A percentile compares a stretch with the other conserved stretches of the same genome.
These are phyloP conservation scores for Saccharomycopsis synnaedendra DNA, from an alignment of 805 yeast genomes.

Conservation along the genomic window DNA sequence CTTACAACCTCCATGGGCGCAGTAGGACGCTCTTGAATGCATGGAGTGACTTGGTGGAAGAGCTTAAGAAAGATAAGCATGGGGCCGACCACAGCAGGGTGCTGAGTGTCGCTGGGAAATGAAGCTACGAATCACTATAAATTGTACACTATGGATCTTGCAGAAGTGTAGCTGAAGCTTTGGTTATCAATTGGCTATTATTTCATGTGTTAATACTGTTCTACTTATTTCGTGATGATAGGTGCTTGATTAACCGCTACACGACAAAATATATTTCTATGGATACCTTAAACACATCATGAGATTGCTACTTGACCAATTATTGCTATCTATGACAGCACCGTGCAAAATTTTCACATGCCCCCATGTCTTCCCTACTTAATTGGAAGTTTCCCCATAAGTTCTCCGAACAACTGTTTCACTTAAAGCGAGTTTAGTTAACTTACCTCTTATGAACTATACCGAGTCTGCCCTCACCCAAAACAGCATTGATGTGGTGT, in stretches of 20 bases:
- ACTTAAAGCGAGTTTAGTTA: too few relatives aligned
- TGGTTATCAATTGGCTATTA: not conserved
- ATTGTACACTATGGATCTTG: not conserved
- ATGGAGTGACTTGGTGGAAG: slow-evolving; percentile 11
- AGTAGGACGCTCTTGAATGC: slow-evolving; percentile 2
- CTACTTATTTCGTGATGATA: not conserved
- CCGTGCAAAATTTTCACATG: too few relatives aligned
- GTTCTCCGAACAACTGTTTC: too few relatives aligned
- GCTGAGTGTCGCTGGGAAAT: not conserved
- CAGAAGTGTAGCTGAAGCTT: not conserved
- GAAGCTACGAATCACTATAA: not conserved
- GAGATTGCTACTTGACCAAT: too few relatives aligned
- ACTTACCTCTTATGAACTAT: too few relatives aligned
- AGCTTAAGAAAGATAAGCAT: slow-evolving; percentile 11
- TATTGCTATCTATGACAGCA: too few relatives aligned
- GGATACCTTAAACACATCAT: too few relatives aligned
- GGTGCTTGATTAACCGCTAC: too few relatives aligned
- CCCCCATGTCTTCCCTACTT: too few relatives aligned
- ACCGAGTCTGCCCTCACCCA: too few relatives aligned
- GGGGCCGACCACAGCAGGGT: not conserved
- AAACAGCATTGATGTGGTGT: slow-evolving; percentile 21
- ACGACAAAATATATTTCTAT: too few relatives aligned
- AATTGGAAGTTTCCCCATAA: too few relatives aligned
- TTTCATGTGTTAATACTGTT: not conserved
- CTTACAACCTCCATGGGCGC: slow-evolving; percentile 4